Conservation (phyloP, 2,329 filamentous ascomycete species). For the Emergomyces africanus region DNA sequence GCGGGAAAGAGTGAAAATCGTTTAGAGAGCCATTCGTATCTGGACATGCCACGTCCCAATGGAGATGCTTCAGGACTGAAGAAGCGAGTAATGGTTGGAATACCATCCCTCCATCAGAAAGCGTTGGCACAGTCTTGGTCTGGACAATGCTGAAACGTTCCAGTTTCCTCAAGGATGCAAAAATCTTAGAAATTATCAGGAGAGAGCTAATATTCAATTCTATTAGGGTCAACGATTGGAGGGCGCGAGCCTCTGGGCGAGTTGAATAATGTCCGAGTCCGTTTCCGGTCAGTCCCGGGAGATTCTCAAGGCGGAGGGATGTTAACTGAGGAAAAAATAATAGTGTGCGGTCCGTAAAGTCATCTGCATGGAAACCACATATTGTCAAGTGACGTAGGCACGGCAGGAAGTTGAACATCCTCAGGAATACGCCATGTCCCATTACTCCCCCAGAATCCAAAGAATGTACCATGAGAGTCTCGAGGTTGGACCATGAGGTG, state of each 20-base stretch:
- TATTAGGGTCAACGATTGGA: slow-evolving; percentile 39
- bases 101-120: slow-evolving; percentile 30
- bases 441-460: slow-evolving; percentile 32
- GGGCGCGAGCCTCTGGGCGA: slow-evolving; percentile 31
- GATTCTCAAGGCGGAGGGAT: slow-evolving; percentile 43
- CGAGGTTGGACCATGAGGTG: slow-evolving; percentile 37
- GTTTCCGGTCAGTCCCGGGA: slow-evolving; percentile 43
- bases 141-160: slow-evolving; percentile 42
- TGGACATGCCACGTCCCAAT: slow-evolving; percentile 41
- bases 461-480: slow-evolving; percentile 42
- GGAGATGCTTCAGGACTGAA: slow-evolving; percentile 37
- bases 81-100: slow-evolving; percentile 39
- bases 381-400: slow-evolving; percentile 41
- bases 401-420: slow-evolving; percentile 41
- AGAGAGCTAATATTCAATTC: slow-evolving; percentile 42
- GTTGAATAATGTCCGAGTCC: slow-evolving; percentile 41
- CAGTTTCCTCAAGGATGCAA: slow-evolving; percentile 35
- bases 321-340: slow-evolving; percentile 39
- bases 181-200: slow-evolving; percentile 39
- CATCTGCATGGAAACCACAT: slow-evolving; percentile 39
- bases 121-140: slow-evolving; percentile 32
- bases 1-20: slow-evolving; percentile 26
- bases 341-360: slow-evolving; percentile 44
- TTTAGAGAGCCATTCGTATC: slow-evolving; percentile 24
- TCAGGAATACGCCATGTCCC: slow-evolving; percentile 43